These are phyloP conservation scores for Termitomyces sp. DNA, from an alignment of 768 basidiomycete species.

Conservation along the genomic window DNA sequence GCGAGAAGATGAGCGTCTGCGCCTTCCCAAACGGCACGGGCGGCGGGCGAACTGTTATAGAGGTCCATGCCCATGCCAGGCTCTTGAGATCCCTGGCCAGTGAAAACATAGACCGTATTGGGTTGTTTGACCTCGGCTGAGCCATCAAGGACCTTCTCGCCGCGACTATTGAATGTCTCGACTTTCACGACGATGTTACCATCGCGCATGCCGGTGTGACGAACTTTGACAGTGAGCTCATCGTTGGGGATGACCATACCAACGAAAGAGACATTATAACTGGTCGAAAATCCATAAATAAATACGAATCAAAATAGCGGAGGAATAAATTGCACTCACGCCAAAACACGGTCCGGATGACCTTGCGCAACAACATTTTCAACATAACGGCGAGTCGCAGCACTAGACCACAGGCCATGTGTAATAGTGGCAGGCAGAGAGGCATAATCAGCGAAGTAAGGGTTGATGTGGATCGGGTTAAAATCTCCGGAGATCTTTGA, in stretches of 20 bases:
- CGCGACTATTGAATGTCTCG: conserved; percentile 76
- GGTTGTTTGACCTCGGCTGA: conserved; percentile 92
- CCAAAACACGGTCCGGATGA: conserved; percentile 82
- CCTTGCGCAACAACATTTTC: conserved; percentile 95
- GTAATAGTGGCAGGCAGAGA: conserved; percentile 94
- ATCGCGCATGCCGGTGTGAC: conserved; percentile 86
- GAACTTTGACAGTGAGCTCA: conserved; percentile 79
- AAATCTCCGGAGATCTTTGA: conserved; percentile 95
- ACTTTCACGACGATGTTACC: conserved; percentile 92
- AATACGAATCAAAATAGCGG: background rate
- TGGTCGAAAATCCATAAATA: conserved; percentile 21
- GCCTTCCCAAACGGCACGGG: conserved; percentile 95
- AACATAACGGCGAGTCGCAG: conserved; percentile 87
- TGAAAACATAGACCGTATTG: conserved; percentile 93
- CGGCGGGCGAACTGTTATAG: conserved; percentile 88
- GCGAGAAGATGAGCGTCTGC: conserved; percentile 91
- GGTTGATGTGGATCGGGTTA: conserved; percentile 98
- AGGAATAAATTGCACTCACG: conserved; percentile 44
- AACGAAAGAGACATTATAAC: conserved; percentile 92
- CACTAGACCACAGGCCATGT: conserved; percentile 96
- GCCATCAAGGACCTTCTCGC: conserved; percentile 90
- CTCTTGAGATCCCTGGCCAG: conserved; percentile 97
- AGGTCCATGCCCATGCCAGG: conserved; percentile 99
- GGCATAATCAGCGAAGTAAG: conserved; percentile 94
- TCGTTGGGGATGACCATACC: conserved; percentile 96